Evolutionary conservation across 176 grass and related monocot genomes (phyloP).

Genomic region (Juncus effusus): DNA sequence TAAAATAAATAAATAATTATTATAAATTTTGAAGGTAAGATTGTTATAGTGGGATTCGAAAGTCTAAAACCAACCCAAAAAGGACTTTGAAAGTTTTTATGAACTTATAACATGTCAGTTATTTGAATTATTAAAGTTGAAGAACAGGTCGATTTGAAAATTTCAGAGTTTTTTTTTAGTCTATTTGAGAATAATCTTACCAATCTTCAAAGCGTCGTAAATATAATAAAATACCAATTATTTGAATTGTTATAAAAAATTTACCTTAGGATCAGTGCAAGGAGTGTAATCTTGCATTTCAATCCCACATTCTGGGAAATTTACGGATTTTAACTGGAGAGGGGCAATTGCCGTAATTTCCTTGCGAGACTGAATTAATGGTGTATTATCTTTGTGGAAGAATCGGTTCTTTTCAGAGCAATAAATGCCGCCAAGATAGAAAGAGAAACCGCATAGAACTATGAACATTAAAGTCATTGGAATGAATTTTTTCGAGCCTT

Average conservation of each 20-base stretch:
- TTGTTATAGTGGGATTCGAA: too few species aligned
- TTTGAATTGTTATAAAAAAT: conserved; percentile 1
- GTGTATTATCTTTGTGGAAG: conserved; percentile 29
- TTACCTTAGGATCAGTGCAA: conserved; percentile 84
- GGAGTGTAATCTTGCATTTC: conserved; percentile 92
- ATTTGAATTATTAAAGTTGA: too few species aligned
- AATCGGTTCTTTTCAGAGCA: conserved; percentile 51
- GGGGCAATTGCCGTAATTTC: conserved; percentile 12
- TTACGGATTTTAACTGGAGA: conserved; percentile 30
- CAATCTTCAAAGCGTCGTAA: conserved; percentile 8
- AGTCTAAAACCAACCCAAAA: too few species aligned
- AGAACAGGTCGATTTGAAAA: too few species aligned
- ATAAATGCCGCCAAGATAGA: conserved; percentile 81
- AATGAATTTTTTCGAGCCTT: conserved; percentile 36
- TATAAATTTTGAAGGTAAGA: not conserved
- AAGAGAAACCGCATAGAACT: conserved; percentile 69
- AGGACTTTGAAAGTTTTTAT: too few species aligned
- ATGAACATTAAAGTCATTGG: conserved; percentile 51
- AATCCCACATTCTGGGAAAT: conserved; percentile 64
- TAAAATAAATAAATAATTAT: conserved; percentile 6
- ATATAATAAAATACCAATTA: conserved; percentile 3
- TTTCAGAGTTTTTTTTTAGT: too few species aligned
- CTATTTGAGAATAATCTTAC: not conserved
- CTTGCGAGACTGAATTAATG: conserved; percentile 30
- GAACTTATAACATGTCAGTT: too few species aligned